Evolutionary conservation across 371 early-diverging fungal species (phyloP), one percentile per base, ranked within the genome.

Genomic region (Zychaea mexicana): DNA sequence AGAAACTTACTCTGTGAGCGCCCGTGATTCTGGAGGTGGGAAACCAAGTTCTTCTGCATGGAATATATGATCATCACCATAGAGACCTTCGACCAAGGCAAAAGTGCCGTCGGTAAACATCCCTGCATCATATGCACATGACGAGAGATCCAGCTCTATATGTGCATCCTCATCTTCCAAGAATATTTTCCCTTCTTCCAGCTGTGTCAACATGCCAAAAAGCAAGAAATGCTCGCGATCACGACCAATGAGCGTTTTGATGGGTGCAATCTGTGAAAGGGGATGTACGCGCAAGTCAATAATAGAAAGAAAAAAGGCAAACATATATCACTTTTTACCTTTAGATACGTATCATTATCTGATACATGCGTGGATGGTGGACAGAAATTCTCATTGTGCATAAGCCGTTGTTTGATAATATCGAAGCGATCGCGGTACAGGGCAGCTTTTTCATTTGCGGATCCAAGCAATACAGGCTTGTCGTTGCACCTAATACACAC

Each of bases 121-220:
- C 0, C 96, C 96, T 15, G 79, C n/a, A n/a, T n/a, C n/a, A n/a
- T n/a, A n/a, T n/a, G n/a, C 82, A 42, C 69, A 70, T 19, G 74
- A 67, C 5, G 78, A 68, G 38, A 88, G 73, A 53, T 92, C 85
- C 24, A 95, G 74, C 66, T 91, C 89, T 38, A 96, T 85, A 31
- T 83, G 73, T 10, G 83, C 88, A 52, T 92, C 93, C 26, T 84
- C 82, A 69, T 96, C 97, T 73, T 96, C 97, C n/a, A 96, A 74
- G 71, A 85, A 88, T 32, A 88, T 71, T 56, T 88, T 91, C 13
- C 95, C 95, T 60, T 92, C 93, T 54, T 90, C 86, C 53, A 92
- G 79, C 71, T 89, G 88, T 17, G 95, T 86, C 62, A 96, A 72
- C 95, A 96, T 94, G 2, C 97, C 97, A 74, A 95, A 91, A 38